Percentiles rank a stretch among this genome's conserved stretches.
These are phyloP conservation scores for Akanthomyces dipterigenus DNA, from an alignment of 2,329 filamentous ascomycete genomes.

Conservation along the genomic window DNA sequence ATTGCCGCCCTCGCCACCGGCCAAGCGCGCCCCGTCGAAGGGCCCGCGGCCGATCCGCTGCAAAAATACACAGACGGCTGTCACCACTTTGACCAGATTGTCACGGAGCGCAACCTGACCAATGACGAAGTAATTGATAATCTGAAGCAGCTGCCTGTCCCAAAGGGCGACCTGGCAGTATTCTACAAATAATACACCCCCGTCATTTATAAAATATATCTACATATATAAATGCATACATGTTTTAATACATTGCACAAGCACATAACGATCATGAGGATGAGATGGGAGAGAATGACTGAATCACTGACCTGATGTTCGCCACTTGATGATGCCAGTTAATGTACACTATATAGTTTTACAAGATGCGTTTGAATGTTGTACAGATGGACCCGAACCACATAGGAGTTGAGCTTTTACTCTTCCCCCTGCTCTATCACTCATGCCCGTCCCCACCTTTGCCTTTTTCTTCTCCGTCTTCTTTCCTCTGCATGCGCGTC, in stretches of 20 bases:
- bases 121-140: constrained; percentile 65
- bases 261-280: background rate
- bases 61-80: constrained; percentile 66
- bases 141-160: constrained; percentile 50
- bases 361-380: constrained; percentile 1
- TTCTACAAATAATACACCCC: constrained; percentile 40
- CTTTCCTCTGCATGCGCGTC: background rate
- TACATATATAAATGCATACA: background rate
- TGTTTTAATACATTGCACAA: too few species aligned
- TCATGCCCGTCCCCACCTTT: background rate
- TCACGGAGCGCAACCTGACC: constrained; percentile 64
- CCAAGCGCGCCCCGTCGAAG: constrained; percentile 33
- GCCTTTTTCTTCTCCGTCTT: background rate
- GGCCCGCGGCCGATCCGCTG: constrained; percentile 41
- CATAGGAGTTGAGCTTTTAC: background rate
- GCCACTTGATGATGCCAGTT: constrained; percentile 2
- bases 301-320: background rate
- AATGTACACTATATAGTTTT: constrained; percentile 11
- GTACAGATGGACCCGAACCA: background rate
- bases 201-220: background rate
- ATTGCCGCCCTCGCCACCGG: constrained; percentile 50
- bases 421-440: background rate
- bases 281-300: background rate
- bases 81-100: constrained; percentile 76
- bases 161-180: constrained; percentile 46